Evolutionary conservation across 1,284 basidiomycete species (phyloP).

Genomic region (Violaceomyces palustris): DNA sequence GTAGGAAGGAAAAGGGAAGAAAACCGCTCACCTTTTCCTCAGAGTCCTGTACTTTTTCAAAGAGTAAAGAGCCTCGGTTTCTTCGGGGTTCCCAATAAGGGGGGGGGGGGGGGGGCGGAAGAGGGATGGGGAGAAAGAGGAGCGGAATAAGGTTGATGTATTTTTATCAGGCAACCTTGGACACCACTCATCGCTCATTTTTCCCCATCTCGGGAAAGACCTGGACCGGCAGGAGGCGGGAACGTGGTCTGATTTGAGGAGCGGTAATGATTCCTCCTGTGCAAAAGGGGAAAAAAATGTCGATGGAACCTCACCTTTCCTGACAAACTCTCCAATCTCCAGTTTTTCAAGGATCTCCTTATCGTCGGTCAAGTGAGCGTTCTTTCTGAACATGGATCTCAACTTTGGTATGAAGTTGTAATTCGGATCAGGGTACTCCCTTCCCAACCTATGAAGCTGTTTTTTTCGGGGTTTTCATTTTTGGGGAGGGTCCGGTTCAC

Average conservation of each 20-base stretch:
- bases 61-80: constrained; percentile 47
- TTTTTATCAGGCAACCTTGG: too few relatives aligned
- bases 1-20: too few relatives aligned
- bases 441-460: constrained; percentile 47
- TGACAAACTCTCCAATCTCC: constrained; percentile 43
- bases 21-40: too few relatives aligned
- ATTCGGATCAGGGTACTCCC: constrained; percentile 50
- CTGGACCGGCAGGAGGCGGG: too few relatives aligned
- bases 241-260: not conserved
- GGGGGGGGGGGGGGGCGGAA: too few relatives aligned
- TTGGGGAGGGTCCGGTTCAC: not conserved
- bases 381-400: constrained; percentile 33
- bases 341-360: constrained; percentile 43
- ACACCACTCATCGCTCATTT: too few relatives aligned
- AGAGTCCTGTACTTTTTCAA: constrained; percentile 50
- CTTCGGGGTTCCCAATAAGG: too few relatives aligned
- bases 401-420: constrained; percentile 50
- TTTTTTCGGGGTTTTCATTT: too few relatives aligned
- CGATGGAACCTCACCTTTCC: constrained; percentile 35
- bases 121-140: too few relatives aligned
- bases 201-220: too few relatives aligned
- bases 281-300: not conserved
- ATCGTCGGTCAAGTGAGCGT: constrained; percentile 45
- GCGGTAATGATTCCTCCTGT: not conserved
- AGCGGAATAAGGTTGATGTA: too few relatives aligned